These are phyloP conservation scores for Torrubiellomyces zombiae DNA, from an alignment of 2,329 filamentous ascomycete genomes.

Conservation along the genomic window DNA sequence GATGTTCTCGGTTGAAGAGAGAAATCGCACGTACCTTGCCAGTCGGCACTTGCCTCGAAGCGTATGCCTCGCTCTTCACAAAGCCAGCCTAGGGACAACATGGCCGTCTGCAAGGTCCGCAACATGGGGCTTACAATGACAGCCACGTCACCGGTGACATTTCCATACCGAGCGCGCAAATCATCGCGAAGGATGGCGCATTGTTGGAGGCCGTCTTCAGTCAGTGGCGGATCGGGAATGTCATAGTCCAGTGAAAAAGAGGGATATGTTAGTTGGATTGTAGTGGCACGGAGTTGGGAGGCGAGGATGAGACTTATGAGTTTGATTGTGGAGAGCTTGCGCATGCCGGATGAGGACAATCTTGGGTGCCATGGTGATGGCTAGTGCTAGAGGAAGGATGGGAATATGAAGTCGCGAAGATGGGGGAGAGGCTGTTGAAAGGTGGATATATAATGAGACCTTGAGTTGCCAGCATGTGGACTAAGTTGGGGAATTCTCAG, in stretches of 20 bases:
- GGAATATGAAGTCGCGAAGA: no score
- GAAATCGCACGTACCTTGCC: constrained; percentile 36
- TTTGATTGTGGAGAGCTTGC: constrained; percentile 44
- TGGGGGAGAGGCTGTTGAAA: neutral
- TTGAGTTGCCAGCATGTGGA: no score
- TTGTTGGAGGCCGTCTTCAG: constrained; percentile 30
- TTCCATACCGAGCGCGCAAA: constrained; percentile 21
- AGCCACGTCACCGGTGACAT: constrained; percentile 19
- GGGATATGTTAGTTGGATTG: constrained; percentile 3
- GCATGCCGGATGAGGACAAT: constrained; percentile 82
- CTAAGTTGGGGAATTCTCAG: no score
- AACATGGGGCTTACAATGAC: constrained; percentile 50
- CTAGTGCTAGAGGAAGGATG: neutral
- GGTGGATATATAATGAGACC: no score
- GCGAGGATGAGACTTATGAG: constrained; percentile 23
- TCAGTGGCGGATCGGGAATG: constrained; percentile 33
- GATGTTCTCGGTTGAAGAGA: no score
- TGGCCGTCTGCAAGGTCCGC: constrained; percentile 47
- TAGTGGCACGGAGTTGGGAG: no score
- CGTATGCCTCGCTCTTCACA: constrained; percentile 34
- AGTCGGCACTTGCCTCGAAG: constrained; percentile 40
- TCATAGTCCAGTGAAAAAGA: constrained; percentile 31
- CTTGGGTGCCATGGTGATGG: constrained; percentile 29
- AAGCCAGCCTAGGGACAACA: constrained; percentile 40
- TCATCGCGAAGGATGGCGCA: constrained; percentile 26